A percentile compares a stretch with the other conserved stretches of the same genome.
phyloP scores from a whole-genome alignment of 176 grass and related monocot species.

The Triticum monococcum region DNA sequence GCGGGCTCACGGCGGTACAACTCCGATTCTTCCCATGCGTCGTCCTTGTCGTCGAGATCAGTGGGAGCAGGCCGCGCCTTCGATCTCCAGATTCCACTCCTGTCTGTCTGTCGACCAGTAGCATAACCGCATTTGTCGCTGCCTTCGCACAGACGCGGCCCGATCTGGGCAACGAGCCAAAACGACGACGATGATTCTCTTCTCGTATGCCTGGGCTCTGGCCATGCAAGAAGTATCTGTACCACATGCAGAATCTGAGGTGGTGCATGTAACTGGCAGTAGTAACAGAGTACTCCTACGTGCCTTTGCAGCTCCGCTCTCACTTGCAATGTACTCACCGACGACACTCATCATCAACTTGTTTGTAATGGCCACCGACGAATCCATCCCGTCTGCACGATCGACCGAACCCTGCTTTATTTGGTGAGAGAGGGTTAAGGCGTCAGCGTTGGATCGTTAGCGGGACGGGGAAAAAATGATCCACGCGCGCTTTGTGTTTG shows the following conservation, averaged over 20 bases:
- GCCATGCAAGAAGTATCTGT: background rate
- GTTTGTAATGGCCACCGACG: background rate
- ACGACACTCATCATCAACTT: background rate
- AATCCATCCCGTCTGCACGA: background rate
- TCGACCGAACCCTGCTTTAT: background rate
- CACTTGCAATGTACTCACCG: too few species aligned
- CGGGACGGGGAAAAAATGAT: background rate
- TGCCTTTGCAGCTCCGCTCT: too few species aligned
- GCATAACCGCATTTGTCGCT: constrained; percentile 12
- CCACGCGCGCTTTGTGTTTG: background rate
- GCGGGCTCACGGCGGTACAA: background rate
- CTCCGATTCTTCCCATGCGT: background rate
- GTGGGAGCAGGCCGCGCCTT: background rate
- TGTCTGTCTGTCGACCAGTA: background rate
- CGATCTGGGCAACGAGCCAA: background rate
- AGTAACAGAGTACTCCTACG: too few species aligned
- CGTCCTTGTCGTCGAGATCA: background rate
- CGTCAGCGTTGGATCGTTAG: background rate
- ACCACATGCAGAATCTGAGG: background rate
- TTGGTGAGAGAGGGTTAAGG: constrained; percentile 8
- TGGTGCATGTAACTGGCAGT: too few species aligned
- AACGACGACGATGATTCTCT: background rate
- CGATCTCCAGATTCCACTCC: background rate
- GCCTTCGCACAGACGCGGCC: background rate
- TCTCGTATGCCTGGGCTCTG: background rate